phyloP scores from a whole-genome alignment of 163 green algal genomes.

The Volvox carteri region DNA sequence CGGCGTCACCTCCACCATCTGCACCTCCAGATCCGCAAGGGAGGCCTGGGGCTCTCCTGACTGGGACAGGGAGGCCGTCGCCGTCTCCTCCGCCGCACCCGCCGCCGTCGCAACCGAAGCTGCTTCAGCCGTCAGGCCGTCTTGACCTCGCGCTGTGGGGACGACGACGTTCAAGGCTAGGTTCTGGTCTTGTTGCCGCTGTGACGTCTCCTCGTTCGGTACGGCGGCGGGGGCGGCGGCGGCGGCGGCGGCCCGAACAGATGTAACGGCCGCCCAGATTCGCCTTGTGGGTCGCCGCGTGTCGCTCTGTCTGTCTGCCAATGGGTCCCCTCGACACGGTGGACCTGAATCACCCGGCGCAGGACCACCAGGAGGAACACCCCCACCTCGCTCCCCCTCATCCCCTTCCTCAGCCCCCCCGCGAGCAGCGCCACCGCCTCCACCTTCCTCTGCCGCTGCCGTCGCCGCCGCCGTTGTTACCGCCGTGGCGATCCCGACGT shows the following conservation, averaged over 20 bases:
- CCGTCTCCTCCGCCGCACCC: too few species aligned
- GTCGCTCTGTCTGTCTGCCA: background rate
- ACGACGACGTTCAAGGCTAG: too few species aligned
- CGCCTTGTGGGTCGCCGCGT: background rate
- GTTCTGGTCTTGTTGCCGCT: background rate
- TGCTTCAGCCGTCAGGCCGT: background rate
- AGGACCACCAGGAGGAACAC: too few species aligned
- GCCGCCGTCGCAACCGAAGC: background rate
- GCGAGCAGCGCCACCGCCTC: too few species aligned
- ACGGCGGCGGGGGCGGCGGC: too few species aligned
- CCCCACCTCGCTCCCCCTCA: too few species aligned
- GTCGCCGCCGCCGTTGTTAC: background rate
- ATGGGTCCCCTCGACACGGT: background rate
- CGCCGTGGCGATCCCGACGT: background rate
- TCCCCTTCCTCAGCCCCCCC: too few species aligned
- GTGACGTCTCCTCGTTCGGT: background rate
- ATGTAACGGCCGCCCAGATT: background rate
- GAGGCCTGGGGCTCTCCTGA: background rate
- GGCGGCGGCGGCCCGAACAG: background rate
- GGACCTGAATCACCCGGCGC: background rate
- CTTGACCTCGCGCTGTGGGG: background rate
- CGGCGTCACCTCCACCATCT: background rate
- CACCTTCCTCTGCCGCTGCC: background rate
- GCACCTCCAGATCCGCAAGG: background rate
- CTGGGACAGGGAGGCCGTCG: background rate